Percentiles rank a stretch among this genome's conserved stretches.
Evolutionary conservation across 768 basidiomycete species (phyloP).

Genomic region (Leccinellum albellum): DNA sequence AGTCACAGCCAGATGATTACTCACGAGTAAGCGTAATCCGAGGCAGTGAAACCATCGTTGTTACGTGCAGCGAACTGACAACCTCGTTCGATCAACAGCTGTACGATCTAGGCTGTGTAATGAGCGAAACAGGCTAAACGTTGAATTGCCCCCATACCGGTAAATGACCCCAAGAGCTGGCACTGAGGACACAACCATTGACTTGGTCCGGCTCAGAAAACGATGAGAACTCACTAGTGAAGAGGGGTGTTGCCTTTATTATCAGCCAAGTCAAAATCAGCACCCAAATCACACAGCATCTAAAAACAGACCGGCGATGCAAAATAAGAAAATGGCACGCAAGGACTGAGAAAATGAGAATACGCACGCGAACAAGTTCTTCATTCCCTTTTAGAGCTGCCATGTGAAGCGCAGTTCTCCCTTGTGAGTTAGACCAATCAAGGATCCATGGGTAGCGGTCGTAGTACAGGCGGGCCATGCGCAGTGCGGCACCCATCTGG

Average conservation of each 20-base stretch:
- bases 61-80: slow-evolving; percentile 82
- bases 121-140: slow-evolving; percentile 10
- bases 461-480: slow-evolving; percentile 85
- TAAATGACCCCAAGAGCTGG: slow-evolving; percentile 85
- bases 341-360: slow-evolving; percentile 8
- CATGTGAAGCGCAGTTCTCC: slow-evolving; percentile 87
- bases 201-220: background rate
- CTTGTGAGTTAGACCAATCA: slow-evolving; percentile 89
- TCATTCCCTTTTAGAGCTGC: slow-evolving; percentile 88
- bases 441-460: slow-evolving; percentile 83
- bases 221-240: slow-evolving; percentile 68
- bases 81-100: slow-evolving; percentile 83
- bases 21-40: slow-evolving; percentile 78
- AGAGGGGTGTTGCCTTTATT: slow-evolving; percentile 89
- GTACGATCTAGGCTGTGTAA: slow-evolving; percentile 55
- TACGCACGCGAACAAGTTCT: slow-evolving; percentile 76
- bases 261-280: slow-evolving; percentile 87
- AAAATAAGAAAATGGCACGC: slow-evolving; percentile 15
- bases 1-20: slow-evolving; percentile 1
- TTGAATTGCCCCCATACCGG: slow-evolving; percentile 45
- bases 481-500: slow-evolving; percentile 65
- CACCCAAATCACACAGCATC: slow-evolving; percentile 90
- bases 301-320: slow-evolving; percentile 27
- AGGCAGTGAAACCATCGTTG: slow-evolving; percentile 87
- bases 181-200: slow-evolving; percentile 41